phyloP scores from a whole-genome alignment of 305 asterid species.

The Lippia alba region DNA sequence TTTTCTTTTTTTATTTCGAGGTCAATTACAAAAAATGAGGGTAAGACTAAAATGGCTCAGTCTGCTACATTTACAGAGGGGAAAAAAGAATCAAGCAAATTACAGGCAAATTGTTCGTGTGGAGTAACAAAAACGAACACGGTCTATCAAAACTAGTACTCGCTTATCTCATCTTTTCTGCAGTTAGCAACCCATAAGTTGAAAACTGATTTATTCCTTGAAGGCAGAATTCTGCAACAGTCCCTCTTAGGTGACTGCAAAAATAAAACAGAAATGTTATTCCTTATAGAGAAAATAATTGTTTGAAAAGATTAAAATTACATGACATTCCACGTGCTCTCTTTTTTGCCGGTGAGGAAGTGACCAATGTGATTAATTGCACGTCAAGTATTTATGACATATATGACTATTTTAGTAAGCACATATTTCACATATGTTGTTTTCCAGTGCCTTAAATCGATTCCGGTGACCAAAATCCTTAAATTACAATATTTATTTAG shows the following conservation, averaged over 20 bases:
- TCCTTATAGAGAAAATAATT: too few species aligned
- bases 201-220: slow-evolving; percentile 53
- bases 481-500: too few species aligned
- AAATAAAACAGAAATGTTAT: neutral
- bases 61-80: slow-evolving; percentile 40
- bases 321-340: too few species aligned
- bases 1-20: slow-evolving; percentile 24
- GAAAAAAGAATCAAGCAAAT: slow-evolving; percentile 28
- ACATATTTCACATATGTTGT: too few species aligned
- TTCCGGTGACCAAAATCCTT: too few species aligned
- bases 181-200: slow-evolving; percentile 83
- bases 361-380: too few species aligned
- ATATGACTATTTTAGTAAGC: too few species aligned
- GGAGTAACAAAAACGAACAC: slow-evolving; percentile 6
- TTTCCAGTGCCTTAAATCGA: too few species aligned
- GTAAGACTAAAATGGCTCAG: slow-evolving; percentile 34
- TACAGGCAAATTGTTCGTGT: slow-evolving; percentile 14
- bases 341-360: too few species aligned
- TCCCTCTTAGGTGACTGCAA: slow-evolving; percentile 94
- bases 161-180: slow-evolving; percentile 67
- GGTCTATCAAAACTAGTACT: slow-evolving; percentile 34
- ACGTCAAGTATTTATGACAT: too few species aligned
- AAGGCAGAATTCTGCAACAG: slow-evolving; percentile 82
- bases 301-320: neutral
- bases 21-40: slow-evolving; percentile 16